Base-by-base conservation (phyloP, 225 moss, liverwort and hornwort genomes). In the Climacium dendroides region DNA sequence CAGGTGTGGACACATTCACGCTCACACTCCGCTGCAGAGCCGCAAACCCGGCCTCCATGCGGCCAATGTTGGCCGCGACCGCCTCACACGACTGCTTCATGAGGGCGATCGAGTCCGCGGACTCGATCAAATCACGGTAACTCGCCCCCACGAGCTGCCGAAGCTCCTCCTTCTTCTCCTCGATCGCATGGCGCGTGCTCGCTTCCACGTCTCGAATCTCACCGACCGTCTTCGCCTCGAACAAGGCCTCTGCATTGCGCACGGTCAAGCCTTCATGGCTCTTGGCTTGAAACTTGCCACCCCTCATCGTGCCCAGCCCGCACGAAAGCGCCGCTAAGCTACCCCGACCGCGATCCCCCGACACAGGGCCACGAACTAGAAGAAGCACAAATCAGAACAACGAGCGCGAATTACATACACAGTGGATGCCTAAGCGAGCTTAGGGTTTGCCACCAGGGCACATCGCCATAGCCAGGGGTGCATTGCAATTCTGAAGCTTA, bases 111-210 rank as follows among this genome's bases (percentile, higher is more conserved):
- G 96, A 95, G 81, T 98, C 94, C 16, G 98, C 98, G 60, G 96
- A 96, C 86, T 98, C 97, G 81, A 97, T 98, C 93, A 98, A 89
- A 64, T 96, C 98, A 32, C 98, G 95, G 77, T 98, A 98, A 85
- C 95, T 95, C 78, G 98, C 98, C 5, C 97, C 98, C 6, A 98
- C 97, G 82, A 97, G 96, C 94, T 98, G 98, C 79, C 98, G 92
- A 11, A 98, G 93, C 91, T 98, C 98, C 90, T 98, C 98, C 75
- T 97, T 95, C 93, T 97, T 97, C 88, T 95, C 97, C 90, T 98
- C 97, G 88, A 98, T 98, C 93, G 95, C 98, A 86, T 91, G 89
- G 39, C 96, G 94, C 47, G 97, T 99, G 83, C 87, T 92, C 65
- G 83, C 85, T 54, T 95, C 98, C 89, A 99, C 98, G 37, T 96